Percentiles rank a stretch among this genome's conserved stretches.
phyloP scores from a whole-genome alignment of 108 stramenopile species.

The Mediolabrus comicus region DNA sequence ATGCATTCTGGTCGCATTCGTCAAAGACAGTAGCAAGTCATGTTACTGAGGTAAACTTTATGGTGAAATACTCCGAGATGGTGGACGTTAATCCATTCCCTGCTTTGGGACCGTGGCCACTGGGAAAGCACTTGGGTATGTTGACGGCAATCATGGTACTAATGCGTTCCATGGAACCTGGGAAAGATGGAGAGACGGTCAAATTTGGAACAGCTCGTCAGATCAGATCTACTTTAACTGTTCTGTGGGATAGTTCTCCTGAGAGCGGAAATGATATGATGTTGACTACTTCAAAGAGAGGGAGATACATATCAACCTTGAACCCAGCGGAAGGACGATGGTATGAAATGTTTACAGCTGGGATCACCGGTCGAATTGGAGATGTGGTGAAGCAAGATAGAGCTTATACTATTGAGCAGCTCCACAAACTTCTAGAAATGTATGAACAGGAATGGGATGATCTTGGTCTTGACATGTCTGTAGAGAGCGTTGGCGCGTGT shows the following conservation, averaged over 20 bases:
- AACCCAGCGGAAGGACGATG: constrained; percentile 21
- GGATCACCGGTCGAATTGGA: constrained; percentile 20
- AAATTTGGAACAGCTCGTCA: constrained; percentile 16
- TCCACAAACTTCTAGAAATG: constrained; percentile 1
- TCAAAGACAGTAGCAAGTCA: constrained; percentile 3
- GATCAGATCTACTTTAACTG: constrained; percentile 1
- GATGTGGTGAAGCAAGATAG: constrained; percentile 23
- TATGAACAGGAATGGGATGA: constrained; percentile 18
- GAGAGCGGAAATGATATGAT: constrained; percentile 2
- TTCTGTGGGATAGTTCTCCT: constrained; percentile 21
- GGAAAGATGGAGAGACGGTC: constrained; percentile 1
- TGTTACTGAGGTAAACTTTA: constrained; percentile 7
- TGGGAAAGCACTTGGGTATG: constrained; percentile 12
- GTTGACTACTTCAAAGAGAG: not conserved
- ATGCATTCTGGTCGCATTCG: constrained; percentile 19
- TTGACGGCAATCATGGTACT: constrained; percentile 4
- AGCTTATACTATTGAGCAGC: constrained; percentile 20
- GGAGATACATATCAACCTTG: constrained; percentile 8
- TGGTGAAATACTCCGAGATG: constrained; percentile 4
- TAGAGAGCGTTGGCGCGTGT: not conserved
- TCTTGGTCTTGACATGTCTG: not conserved
- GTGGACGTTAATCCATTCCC: constrained; percentile 4
- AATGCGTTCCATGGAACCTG: constrained; percentile 4
- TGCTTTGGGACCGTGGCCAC: constrained; percentile 5
- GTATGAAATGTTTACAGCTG: constrained; percentile 14